Evolutionary conservation across 768 basidiomycete species (phyloP), one percentile per base, ranked within the genome.

Genomic region (Phlegmacium glaucopus): DNA sequence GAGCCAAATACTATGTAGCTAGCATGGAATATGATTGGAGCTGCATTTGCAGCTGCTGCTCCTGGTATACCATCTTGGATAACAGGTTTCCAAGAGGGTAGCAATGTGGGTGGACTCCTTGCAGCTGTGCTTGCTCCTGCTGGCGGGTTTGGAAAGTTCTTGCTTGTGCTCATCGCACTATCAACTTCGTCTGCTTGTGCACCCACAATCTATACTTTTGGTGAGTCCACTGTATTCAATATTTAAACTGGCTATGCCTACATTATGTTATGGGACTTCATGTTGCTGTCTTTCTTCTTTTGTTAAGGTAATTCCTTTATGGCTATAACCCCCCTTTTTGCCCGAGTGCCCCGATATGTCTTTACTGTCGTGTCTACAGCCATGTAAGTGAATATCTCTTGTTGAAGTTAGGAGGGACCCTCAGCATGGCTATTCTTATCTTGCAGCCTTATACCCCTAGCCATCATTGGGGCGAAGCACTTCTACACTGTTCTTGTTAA

Each of bases 161-260:
- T 90, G 38, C 72, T 83, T 1, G 85, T 87, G 25, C 60, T 94
- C 45, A 72, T 92, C 52, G 80, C 84, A 13, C 66, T 94, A 25
- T 84, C 83, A 48, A 81, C 90, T 10, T 79, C 82, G 1, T 83
- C 78, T 4, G 86, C 89, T 55, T 84, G 82, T 51, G 85, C 87
- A 1, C 81, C 83, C 2, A 87, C 85, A 4, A 82, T 91, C 61
- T 93, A 93, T 61, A 85, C 83, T 4, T 82, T 83, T 54, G 79
- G 82, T 72, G 40, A 54, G 54, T 45, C 22, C 18, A n/a, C 6
- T 6, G n/a, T n/a, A 3, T 34, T 10, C 3, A 34, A 34, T 32
- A 27, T 26, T 37, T 10, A 11, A 9, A 30, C 6, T 11, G 25
- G 22, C n/a, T 30, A 36, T 8, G 11, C 6, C 13, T 28, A 39